Conservation (phyloP, 1,284 basidiomycete species). For the Ceratobasidium sp. region DNA sequence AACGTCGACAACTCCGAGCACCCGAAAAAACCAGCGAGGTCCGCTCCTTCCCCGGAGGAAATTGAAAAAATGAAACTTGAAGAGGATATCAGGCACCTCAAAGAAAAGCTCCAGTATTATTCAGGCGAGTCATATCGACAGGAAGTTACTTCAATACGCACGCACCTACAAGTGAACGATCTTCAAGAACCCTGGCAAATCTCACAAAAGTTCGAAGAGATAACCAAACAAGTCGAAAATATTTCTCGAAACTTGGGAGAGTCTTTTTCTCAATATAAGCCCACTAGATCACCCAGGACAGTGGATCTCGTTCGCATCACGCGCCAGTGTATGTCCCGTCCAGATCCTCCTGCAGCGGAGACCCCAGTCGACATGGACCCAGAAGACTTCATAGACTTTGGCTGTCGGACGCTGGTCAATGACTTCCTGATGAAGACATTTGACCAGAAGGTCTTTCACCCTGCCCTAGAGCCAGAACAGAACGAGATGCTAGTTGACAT, state of each 20-base stretch:
- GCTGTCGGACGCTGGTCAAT: slow-evolving; percentile 20
- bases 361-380: neutral
- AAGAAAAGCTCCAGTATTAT: neutral
- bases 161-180: slow-evolving; percentile 39
- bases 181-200: slow-evolving; percentile 15
- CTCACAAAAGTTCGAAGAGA: slow-evolving; percentile 15
- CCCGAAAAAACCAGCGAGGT: neutral
- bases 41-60: neutral
- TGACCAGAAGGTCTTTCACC: neutral
- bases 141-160: slow-evolving; percentile 23
- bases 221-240: slow-evolving; percentile 24
- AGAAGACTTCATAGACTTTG: slow-evolving; percentile 31
- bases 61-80: neutral
- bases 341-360: neutral
- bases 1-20: neutral
- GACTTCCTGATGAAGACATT: neutral
- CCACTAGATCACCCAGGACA: neutral
- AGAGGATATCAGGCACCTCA: neutral
- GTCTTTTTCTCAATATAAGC: neutral
- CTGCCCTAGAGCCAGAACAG: neutral
- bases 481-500: neutral
- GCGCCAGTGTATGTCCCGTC: neutral
- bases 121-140: slow-evolving; percentile 12
- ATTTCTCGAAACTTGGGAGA: slow-evolving; percentile 24
- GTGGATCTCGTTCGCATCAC: neutral